Conservation (phyloP, 2,329 filamentous ascomycete genomes). For the Cercospora beticola region DNA sequence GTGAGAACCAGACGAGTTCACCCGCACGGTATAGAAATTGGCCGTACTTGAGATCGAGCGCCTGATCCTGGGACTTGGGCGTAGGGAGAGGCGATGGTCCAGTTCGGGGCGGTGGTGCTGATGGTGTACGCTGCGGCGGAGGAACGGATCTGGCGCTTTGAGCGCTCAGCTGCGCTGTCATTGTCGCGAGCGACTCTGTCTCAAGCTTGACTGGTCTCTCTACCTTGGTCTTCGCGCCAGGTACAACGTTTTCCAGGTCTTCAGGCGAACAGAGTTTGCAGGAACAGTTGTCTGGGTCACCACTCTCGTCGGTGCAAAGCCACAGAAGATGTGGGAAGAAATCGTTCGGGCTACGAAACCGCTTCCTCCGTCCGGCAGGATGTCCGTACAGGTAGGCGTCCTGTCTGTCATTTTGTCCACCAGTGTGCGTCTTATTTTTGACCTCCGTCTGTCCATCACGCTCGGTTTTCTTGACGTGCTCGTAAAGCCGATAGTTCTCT, state of each 20-base stretch:
- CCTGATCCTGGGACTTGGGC: conserved; percentile 49
- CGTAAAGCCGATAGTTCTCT: conserved; percentile 58
- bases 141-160: conserved; percentile 23
- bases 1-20: conserved; percentile 58
- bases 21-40: conserved; percentile 55
- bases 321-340: conserved; percentile 62
- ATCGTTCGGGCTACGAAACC: conserved; percentile 58
- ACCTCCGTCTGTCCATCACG: conserved; percentile 47
- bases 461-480: conserved; percentile 55
- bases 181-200: conserved; percentile 4
- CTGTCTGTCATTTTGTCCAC: conserved; percentile 54
- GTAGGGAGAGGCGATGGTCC: conserved; percentile 43
- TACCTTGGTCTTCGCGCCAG: conserved; percentile 22
- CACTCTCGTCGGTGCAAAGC: conserved; percentile 54
- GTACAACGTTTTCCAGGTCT: conserved; percentile 47
- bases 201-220: conserved; percentile 28
- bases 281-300: conserved; percentile 56
- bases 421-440: conserved; percentile 51
- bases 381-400: conserved; percentile 63
- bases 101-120: conserved; percentile 31
- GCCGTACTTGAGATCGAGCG: conserved; percentile 49
- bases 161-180: conserved; percentile 17
- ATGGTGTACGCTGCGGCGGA: conserved; percentile 4
- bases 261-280: conserved; percentile 60
- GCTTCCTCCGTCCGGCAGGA: conserved; percentile 56